Conservation (phyloP, 1,139 yeast species). For the Pichia sp. region DNA sequence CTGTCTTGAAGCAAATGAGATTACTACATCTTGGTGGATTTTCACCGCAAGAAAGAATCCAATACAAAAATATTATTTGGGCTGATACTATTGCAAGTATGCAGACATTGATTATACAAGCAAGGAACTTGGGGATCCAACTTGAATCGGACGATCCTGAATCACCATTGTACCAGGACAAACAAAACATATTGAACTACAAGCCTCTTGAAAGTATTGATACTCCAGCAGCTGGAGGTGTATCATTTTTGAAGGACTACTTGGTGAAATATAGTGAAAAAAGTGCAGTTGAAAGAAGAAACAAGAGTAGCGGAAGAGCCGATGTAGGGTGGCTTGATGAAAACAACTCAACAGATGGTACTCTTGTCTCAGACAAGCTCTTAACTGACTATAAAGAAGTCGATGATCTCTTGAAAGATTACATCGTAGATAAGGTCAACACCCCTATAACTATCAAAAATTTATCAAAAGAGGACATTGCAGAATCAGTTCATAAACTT, state of each 20-base stretch:
- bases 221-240: conserved; percentile 67
- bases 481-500: conserved; percentile 59
- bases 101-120: conserved; percentile 75
- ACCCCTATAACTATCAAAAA: conserved; percentile 5
- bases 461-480: conserved; percentile 45
- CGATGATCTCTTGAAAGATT: conserved; percentile 23
- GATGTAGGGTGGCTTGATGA: conserved; percentile 42
- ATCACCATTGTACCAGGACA: conserved; percentile 44
- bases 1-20: conserved; percentile 90
- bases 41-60: conserved; percentile 69
- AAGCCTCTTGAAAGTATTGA: conserved; percentile 61
- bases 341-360: conserved; percentile 9
- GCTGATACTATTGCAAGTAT: conserved; percentile 86
- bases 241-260: conserved; percentile 58
- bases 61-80: conserved; percentile 91
- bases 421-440: conserved; percentile 13
- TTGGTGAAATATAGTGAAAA: conserved; percentile 59
- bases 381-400: conserved; percentile 20
- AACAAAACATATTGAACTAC: conserved; percentile 49
- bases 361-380: conserved; percentile 7
- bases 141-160: conserved; percentile 56
- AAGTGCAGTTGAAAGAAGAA: conserved; percentile 46
- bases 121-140: conserved; percentile 55
- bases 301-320: conserved; percentile 54
- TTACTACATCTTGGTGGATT: conserved; percentile 85